Base-by-base conservation (phyloP, 176 grass and related monocot species). In the Carex parvula region DNA sequence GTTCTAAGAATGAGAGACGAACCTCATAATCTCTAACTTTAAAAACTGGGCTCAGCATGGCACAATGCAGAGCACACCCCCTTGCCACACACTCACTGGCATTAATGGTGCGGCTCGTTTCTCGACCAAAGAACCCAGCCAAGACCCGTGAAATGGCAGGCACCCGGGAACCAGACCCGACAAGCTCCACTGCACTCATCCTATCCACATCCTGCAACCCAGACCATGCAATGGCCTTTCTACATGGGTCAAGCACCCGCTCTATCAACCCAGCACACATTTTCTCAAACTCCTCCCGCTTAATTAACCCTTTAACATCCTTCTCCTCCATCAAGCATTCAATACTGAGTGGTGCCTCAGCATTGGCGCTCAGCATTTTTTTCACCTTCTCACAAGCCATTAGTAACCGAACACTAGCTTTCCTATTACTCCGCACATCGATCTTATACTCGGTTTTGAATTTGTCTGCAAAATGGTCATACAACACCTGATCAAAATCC, bases 271-370 rank as follows among this genome's bases (percentile, higher is more conserved):
- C 79, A 6, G 80, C 14, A 77, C 88, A 92, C 6, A 95, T 79
- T 63, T 85, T 92, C 87, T 99, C 96, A 5, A 95, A 99, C n/a
- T 95, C 93, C 1, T 94, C 96, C 67, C 96, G 87, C 42, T 88
- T 89, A 60, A 99, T 92, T 64, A 89, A 80, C 37, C 96, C 96
- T 72, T 86, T 95, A 44, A 95, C 93, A 76, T 99, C 96, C 81
- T 94, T 99, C 89, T 99, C 96, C 91, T 99, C 96, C 91, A 99
- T 94, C 55, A 99, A 79, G 56, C 96, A 99, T 62, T 99, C 96
- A 2, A 99, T 95, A 85, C 87, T 95, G 8, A 99, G 30, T 6
- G 92, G 88, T 0, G 93, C 91, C 52, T 95, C 93, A 0, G 90
- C 80, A 32, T 99, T 95, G 0, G 93, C 96, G 30, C 96, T 99